Percentiles rank a stretch among this genome's conserved stretches.
phyloP scores from a whole-genome alignment of 306 rosid species.

The Sophora flavescens region DNA sequence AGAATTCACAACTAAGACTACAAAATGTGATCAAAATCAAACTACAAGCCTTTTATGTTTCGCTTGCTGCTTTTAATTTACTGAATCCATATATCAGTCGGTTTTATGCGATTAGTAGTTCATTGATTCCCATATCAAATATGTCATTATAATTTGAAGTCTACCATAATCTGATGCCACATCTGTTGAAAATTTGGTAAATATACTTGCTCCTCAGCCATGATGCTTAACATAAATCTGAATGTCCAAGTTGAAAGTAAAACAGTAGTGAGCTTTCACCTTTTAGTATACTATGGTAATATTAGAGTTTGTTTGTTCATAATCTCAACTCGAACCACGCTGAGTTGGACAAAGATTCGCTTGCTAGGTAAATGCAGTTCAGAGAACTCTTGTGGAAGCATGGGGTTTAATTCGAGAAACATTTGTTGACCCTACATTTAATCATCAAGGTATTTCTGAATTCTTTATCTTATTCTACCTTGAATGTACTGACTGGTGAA shows the following conservation, averaged over 20 bases:
- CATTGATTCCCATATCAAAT: not conserved
- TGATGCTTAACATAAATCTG: not conserved
- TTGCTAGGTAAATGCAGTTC: constrained; percentile 94
- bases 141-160: not conserved
- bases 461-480: constrained; percentile 15
- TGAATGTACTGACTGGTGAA: not conserved
- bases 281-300: not conserved
- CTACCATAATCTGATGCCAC: not conserved
- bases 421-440: constrained; percentile 90
- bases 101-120: not conserved
- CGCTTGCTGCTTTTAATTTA: not conserved
- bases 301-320: constrained; percentile 28
- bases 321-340: constrained; percentile 30
- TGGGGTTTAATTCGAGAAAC: constrained; percentile 98
- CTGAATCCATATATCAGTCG: not conserved
- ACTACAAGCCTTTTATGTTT: not conserved
- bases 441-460: constrained; percentile 81
- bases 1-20: too few species aligned
- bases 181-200: not conserved
- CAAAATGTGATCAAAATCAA: too few species aligned
- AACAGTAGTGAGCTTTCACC: not conserved
- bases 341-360: constrained; percentile 42
- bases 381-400: constrained; percentile 96
- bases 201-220: not conserved
- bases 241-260: not conserved